These are phyloP conservation scores for Apophysomyces elegans DNA, from an alignment of 371 early-diverging fungal species.

Conservation along the genomic window DNA sequence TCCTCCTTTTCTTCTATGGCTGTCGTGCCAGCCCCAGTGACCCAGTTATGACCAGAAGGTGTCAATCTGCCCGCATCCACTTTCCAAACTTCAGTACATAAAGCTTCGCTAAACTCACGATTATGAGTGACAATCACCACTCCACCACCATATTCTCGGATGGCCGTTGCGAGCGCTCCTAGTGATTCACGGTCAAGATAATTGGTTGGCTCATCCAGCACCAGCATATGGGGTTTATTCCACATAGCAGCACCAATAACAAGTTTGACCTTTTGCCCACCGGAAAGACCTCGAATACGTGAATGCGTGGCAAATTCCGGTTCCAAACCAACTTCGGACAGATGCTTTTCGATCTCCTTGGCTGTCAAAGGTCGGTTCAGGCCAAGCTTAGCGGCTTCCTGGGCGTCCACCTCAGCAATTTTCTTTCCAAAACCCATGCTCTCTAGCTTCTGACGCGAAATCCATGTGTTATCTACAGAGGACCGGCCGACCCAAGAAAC, in stretches of 20 bases:
- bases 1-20: constrained; percentile 37
- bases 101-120: constrained; percentile 67
- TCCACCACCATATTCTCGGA: constrained; percentile 71
- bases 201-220: constrained; percentile 89
- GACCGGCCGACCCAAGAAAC: constrained; percentile 60
- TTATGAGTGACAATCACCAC: constrained; percentile 78
- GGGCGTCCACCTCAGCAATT: constrained; percentile 64
- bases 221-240: constrained; percentile 84
- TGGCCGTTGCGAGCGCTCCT: constrained; percentile 68
- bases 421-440: constrained; percentile 69
- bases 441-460: constrained; percentile 70
- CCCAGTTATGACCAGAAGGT: constrained; percentile 55
- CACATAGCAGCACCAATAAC: constrained; percentile 84
- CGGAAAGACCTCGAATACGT: constrained; percentile 83
- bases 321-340: constrained; percentile 67
- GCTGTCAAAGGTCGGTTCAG: constrained; percentile 62
- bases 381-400: constrained; percentile 67
- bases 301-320: constrained; percentile 78
- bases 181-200: constrained; percentile 78
- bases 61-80: constrained; percentile 67
- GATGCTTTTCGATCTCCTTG: constrained; percentile 69
- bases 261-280: constrained; percentile 89
- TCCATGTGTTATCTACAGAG: constrained; percentile 68
- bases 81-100: constrained; percentile 72
- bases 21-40: constrained; percentile 42